phyloP scores from a whole-genome alignment of 768 basidiomycete genomes.

The Artomyces pyxidatus region DNA sequence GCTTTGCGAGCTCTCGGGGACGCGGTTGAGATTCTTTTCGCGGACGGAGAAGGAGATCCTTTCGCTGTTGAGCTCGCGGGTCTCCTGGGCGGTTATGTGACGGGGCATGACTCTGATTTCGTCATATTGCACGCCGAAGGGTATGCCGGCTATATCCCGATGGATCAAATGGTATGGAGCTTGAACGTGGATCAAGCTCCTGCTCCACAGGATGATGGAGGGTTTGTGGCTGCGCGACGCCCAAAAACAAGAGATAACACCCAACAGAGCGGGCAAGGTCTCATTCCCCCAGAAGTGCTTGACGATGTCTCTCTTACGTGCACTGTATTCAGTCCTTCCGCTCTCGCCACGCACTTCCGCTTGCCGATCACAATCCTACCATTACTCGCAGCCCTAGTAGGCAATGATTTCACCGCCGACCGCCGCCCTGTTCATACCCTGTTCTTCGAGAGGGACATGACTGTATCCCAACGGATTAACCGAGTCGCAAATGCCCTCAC shows the following conservation, averaged over 20 bases:
- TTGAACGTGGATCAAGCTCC: constrained; percentile 18
- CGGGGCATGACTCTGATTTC: constrained; percentile 78
- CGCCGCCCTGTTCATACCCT: constrained; percentile 36
- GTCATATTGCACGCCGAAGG: constrained; percentile 68
- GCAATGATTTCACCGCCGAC: constrained; percentile 67
- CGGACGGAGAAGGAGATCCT: constrained; percentile 78
- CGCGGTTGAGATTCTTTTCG: constrained; percentile 53
- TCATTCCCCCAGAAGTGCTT: constrained; percentile 42
- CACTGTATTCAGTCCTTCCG: constrained; percentile 50
- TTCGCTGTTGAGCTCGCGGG: constrained; percentile 81
- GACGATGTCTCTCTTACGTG: constrained; percentile 43
- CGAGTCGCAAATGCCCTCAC: constrained; percentile 52
- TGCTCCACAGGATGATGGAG: constrained; percentile 35
- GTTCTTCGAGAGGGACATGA: constrained; percentile 60
- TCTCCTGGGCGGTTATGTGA: constrained; percentile 62
- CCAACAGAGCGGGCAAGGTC: constrained; percentile 20
- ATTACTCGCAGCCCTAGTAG: constrained; percentile 68
- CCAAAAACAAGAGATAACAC: constrained; percentile 41
- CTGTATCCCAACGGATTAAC: constrained; percentile 55
- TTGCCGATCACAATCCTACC: constrained; percentile 68
- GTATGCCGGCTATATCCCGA: constrained; percentile 69
- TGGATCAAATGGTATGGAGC: constrained; percentile 70
- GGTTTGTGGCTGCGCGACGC: constrained; percentile 52
- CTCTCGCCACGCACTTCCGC: constrained; percentile 55
- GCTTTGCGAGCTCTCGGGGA: constrained; percentile 33